These are phyloP conservation scores for Aspergillus egyptiacus DNA, from an alignment of 495 filamentous ascomycete species.

Conservation along the genomic window DNA sequence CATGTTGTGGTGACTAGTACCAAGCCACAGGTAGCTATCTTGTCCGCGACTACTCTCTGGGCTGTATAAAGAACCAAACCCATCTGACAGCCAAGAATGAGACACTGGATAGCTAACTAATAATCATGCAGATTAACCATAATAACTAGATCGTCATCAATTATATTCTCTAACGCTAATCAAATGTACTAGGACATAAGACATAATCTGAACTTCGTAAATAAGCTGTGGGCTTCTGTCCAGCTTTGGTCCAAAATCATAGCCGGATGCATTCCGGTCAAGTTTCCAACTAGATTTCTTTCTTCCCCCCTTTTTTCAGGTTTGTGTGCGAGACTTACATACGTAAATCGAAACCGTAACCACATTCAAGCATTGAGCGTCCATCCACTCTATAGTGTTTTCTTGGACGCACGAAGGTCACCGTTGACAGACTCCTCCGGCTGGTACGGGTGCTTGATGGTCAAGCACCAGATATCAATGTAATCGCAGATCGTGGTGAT, in stretches of 20 bases:
- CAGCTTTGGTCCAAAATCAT: conserved; percentile 1
- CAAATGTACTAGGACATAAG: conserved; percentile 10
- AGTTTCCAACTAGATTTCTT: not conserved
- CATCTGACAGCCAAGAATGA: no score
- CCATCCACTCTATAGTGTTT: conserved; percentile 18
- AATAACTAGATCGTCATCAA: no score
- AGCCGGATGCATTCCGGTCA: not conserved
- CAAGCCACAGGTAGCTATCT: no score
- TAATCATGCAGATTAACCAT: no score
- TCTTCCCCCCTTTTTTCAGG: no score
- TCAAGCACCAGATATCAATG: conserved; percentile 96
- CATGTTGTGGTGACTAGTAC: no score
- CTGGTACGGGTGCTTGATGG: conserved; percentile 66
- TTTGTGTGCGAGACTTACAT: no score
- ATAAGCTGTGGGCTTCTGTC: conserved; percentile 8
- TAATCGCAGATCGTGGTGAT: conserved; percentile 97
- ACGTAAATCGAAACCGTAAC: no score
- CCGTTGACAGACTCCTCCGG: conserved; percentile 27
- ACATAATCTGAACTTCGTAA: conserved; percentile 1
- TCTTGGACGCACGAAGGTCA: conserved; percentile 27
- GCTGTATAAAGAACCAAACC: no score
- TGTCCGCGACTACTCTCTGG: no score
- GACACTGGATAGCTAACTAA: not conserved
- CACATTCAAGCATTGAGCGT: no score
- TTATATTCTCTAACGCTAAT: conserved; percentile 18